Base-by-base conservation (phyloP, 768 basidiomycete genomes). In the Lentinula detonsa region DNA sequence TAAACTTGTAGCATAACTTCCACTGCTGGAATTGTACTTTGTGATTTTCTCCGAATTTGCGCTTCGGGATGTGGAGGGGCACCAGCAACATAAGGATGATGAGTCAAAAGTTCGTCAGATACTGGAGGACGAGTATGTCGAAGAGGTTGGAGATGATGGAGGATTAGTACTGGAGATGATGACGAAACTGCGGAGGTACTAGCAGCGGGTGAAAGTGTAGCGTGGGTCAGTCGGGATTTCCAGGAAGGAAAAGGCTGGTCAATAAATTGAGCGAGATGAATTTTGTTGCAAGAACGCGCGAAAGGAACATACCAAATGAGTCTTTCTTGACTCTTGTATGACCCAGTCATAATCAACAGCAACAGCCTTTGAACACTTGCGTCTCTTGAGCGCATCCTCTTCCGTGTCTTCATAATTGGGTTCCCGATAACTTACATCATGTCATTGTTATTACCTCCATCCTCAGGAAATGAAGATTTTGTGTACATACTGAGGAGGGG, bases 291-390 rank as follows among this genome's bases (percentile, higher is more conserved):
- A 37, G n/a, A 16, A 5, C 7, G 40, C 7, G 37, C 7, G 37
- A 39, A 6, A 8, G 13, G 9, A 6, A 48, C 42, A 6, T n/a
- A 45, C 39, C 31, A 48, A 10, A 4, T 50, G 37, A 7, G 45
- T 11, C 34, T 48, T 59, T 8, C 15, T n/a, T 3, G 57, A 59
- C 18, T 59, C 57, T 18, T 43, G 10, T 31, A 59, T 33, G 15
- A 59, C 48, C 57, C 57, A 59, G 8, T 48, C 57, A 28, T 34
- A 59, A 59, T 59, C 57, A 33, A 59, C 57, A 8, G 57, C 57
- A 6, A 59, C 46, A 34, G 57, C 45, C 49, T 59, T 33, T 10
- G 45, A 16, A 3, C 18, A 9, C 34, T 59, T 28, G 4, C 45
- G 57, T 23, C 57, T 33, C 33, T 40, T 48, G 1, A 37, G 8